Evolutionary conservation across 441 rosid species (phyloP).

Genomic region (Aquilaria agallochum): DNA sequence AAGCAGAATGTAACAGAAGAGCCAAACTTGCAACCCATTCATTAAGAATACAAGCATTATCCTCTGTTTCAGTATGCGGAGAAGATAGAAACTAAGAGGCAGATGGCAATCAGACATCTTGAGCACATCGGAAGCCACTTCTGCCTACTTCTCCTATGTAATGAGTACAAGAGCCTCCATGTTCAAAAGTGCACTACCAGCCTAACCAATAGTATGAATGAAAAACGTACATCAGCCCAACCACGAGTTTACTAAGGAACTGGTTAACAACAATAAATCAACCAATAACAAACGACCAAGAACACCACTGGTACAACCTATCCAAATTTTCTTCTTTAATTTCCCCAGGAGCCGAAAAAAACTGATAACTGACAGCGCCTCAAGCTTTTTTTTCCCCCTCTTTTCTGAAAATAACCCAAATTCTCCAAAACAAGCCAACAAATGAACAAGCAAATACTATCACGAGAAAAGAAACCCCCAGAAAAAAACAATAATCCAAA

Average conservation of each 20-base stretch:
- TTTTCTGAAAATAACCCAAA: not conserved
- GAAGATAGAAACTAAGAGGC: conserved; percentile 26
- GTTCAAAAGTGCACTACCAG: not conserved
- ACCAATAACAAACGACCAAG: not conserved
- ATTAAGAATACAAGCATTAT: conserved; percentile 60
- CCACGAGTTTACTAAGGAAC: no score
- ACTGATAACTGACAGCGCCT: no score
- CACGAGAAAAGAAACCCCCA: conserved; percentile 5
- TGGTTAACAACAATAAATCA: no score
- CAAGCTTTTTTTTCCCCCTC: no score
- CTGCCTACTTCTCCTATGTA: conserved; percentile 32
- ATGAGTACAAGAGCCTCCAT: not conserved
- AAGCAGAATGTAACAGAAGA: conserved; percentile 40
- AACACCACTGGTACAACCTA: not conserved
- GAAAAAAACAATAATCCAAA: conserved; percentile 6
- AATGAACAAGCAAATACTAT: not conserved
- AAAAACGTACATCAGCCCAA: no score
- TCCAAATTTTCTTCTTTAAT: no score
- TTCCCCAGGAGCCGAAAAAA: no score
- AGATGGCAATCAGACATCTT: conserved; percentile 26
- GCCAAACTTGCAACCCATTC: conserved; percentile 69
- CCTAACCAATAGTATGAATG: no score
- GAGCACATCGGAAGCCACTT: conserved; percentile 28
- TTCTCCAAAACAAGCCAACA: not conserved
- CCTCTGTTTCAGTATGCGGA: conserved; percentile 44